phyloP scores from a whole-genome alignment of 2,329 filamentous ascomycete species.

The Hypoxylon sp. region DNA sequence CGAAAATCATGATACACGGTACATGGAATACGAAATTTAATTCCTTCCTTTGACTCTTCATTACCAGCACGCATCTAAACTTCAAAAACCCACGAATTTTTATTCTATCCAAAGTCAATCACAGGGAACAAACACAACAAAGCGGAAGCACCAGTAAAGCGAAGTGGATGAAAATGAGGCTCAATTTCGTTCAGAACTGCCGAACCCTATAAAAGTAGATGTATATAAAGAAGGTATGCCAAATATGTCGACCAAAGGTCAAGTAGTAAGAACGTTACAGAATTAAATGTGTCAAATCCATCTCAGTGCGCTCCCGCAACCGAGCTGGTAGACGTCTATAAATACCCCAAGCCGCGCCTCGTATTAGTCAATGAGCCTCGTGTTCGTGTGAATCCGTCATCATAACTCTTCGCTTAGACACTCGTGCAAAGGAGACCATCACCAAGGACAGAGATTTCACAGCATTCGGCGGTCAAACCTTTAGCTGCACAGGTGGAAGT shows the following conservation, averaged over 20 bases:
- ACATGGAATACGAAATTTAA: no score
- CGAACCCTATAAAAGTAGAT: constrained; percentile 29
- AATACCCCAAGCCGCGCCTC: constrained; percentile 27
- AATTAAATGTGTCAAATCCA: constrained; percentile 30
- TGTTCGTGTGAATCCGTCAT: constrained; percentile 6
- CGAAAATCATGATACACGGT: no score
- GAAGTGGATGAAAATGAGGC: constrained; percentile 7
- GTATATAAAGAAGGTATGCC: constrained; percentile 34
- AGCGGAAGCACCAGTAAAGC: no score
- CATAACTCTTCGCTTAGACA: constrained; percentile 21
- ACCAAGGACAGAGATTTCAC: constrained; percentile 21
- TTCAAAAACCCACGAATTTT: no score
- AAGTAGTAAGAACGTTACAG: constrained; percentile 37
- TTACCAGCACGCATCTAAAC: no score
- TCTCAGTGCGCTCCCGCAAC: background rate
- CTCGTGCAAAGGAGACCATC: constrained; percentile 37
- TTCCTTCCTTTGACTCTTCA: no score
- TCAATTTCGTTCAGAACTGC: constrained; percentile 23
- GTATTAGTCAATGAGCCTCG: constrained; percentile 28
- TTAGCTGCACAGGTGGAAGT: constrained; percentile 11
- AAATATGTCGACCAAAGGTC: constrained; percentile 33
- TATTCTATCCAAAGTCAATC: background rate
- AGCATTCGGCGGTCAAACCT: constrained; percentile 41
- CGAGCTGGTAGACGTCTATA: constrained; percentile 20
- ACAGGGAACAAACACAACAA: background rate